Evolutionary conservation across 179 eudicot genomes (phyloP).

Genomic region (Pouteria campechiana): DNA sequence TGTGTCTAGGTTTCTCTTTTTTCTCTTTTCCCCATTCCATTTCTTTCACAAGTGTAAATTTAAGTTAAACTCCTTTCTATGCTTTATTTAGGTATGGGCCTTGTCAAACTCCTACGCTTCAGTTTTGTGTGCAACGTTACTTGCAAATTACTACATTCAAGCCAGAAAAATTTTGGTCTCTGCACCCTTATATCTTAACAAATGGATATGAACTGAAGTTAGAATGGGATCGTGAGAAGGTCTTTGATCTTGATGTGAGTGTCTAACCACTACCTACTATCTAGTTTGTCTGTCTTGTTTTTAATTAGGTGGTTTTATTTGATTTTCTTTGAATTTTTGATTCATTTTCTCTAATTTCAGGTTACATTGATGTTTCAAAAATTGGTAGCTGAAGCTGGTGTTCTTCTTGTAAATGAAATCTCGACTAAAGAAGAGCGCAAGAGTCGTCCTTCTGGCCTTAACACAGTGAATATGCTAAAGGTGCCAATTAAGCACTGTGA

Average conservation of each 20-base stretch:
- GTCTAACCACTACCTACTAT: conserved; percentile 1
- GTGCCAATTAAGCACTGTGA: conserved; percentile 13
- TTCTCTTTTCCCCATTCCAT: no score
- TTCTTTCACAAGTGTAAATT: no score
- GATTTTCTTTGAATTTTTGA: background rate
- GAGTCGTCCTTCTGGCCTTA: conserved; percentile 87
- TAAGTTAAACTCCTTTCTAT: conserved; percentile 3
- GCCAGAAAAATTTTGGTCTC: conserved; percentile 81
- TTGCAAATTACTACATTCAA: conserved; percentile 73
- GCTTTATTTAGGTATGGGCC: conserved; percentile 75
- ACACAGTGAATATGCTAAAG: conserved; percentile 93
- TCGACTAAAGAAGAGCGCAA: conserved; percentile 77
- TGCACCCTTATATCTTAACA: conserved; percentile 65
- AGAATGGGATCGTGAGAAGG: conserved; percentile 80
- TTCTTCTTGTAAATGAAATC: conserved; percentile 40
- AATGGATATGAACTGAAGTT: conserved; percentile 79
- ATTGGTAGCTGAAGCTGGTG: conserved; percentile 63
- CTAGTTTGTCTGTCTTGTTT: background rate
- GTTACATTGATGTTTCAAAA: conserved; percentile 70
- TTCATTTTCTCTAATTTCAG: conserved; percentile 23
- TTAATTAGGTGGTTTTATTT: background rate
- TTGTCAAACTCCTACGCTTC: conserved; percentile 98
- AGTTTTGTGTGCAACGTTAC: conserved; percentile 95
- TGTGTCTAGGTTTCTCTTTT: background rate
- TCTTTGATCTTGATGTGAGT: conserved; percentile 85